A percentile compares a stretch with the other conserved stretches of the same genome.
Evolutionary conservation across 345 rosid genomes (phyloP).

Genomic region (Trapa bicornis): DNA sequence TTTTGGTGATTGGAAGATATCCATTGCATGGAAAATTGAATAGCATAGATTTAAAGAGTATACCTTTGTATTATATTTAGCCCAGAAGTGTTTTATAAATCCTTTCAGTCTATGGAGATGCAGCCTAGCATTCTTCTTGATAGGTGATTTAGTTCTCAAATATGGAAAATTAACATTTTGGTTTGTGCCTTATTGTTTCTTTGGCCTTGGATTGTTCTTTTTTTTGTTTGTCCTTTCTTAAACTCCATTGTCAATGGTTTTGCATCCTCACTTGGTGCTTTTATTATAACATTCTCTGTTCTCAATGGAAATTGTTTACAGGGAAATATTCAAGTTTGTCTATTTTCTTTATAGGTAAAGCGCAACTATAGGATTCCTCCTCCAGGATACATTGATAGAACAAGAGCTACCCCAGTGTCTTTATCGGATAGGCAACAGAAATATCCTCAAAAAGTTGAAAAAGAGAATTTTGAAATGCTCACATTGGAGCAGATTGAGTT

Average conservation of each 20-base stretch:
- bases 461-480: slow-evolving; percentile 35
- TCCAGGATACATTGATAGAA: slow-evolving; percentile 38
- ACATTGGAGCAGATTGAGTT: slow-evolving; percentile 64
- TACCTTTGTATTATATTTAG: not conserved
- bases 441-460: slow-evolving; percentile 37
- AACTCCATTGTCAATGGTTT: not conserved
- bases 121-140: not conserved
- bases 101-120: not conserved
- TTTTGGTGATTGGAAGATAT: not conserved
- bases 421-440: slow-evolving; percentile 33
- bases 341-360: slow-evolving; percentile 43
- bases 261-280: not conserved
- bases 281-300: not conserved
- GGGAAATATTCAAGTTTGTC: not conserved
- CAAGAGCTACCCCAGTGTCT: slow-evolving; percentile 25
- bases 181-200: not conserved
- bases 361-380: slow-evolving; percentile 70
- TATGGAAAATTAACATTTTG: no score
- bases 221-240: not conserved
- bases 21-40: not conserved
- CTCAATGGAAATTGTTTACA: not conserved
- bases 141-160: not conserved
- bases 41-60: not conserved
- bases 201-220: not conserved
- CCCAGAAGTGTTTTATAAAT: not conserved